Evolutionary conservation across 352 stramenopile genomes (phyloP).

Genomic region (Globisporangium yorkense): DNA sequence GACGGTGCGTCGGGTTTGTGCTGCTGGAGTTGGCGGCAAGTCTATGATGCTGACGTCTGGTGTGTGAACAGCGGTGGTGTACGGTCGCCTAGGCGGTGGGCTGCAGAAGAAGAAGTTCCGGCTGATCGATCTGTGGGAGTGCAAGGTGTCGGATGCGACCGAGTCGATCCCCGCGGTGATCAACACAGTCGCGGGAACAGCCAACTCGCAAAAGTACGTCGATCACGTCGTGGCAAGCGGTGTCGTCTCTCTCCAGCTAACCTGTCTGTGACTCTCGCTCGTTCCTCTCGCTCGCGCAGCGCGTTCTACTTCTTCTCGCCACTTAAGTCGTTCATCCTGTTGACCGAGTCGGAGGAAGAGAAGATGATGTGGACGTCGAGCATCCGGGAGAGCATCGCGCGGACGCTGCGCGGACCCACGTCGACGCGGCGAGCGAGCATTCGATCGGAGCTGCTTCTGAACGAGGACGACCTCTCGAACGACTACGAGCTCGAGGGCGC

Average conservation of each 20-base stretch:
- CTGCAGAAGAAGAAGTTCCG: conserved; percentile 83
- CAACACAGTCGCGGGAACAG: conserved; percentile 31
- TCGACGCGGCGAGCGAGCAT: conserved; percentile 44
- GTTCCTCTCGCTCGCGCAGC: conserved; percentile 13
- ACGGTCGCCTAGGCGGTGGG: conserved; percentile 44
- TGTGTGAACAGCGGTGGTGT: conserved; percentile 47
- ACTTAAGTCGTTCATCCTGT: conserved; percentile 83
- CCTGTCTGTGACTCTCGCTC: not conserved
- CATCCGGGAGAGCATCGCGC: conserved; percentile 61
- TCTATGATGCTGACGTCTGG: no score
- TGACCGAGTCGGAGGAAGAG: conserved; percentile 57
- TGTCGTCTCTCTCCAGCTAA: not conserved
- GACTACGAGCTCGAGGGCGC: conserved; percentile 61
- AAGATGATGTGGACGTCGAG: conserved; percentile 53
- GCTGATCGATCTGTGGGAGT: conserved; percentile 73
- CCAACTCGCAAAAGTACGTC: conserved; percentile 60
- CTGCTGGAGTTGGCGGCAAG: not conserved
- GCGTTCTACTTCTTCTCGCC: conserved; percentile 85
- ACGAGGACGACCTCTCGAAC: conserved; percentile 57
- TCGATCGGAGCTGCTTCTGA: conserved; percentile 49
- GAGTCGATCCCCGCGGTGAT: conserved; percentile 68
- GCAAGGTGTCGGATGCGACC: conserved; percentile 65
- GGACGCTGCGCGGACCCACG: conserved; percentile 43
- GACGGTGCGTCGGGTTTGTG: conserved; percentile 40
- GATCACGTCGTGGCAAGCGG: not conserved